Evolutionary conservation across 2,329 filamentous ascomycete genomes (phyloP), one percentile per base, ranked within the genome.

Genomic region (Calonectria pteridis): DNA sequence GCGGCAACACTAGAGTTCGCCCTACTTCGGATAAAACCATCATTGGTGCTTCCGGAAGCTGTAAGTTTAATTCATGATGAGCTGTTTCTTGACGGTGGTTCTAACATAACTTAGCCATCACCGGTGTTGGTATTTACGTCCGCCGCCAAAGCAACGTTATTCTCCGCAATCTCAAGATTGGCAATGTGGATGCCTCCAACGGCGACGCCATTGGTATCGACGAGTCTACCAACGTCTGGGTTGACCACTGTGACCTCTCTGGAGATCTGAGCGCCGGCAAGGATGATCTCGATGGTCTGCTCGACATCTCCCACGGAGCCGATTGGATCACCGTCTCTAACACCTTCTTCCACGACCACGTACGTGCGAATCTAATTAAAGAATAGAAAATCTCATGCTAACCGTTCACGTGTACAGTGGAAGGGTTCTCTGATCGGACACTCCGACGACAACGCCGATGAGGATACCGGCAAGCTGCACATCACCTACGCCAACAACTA

Each of bases 401-500:
- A 70, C n/a, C 0, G 6, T 50, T 11, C 4, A n/a, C 16, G 20
- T 35, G 9, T 5, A 16, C 0, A 79, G 77, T 92, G 86, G 85
- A 93, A 93, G 83, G 88, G 84, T 20, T 91, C 89, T 0, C 86
- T 93, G 35, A 85, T 92, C 73, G 90, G 89, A 5, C 90, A 92
- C 86, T 89, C 87, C 6, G 89, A 92, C 84, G 86, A 67, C 84
- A 92, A 92, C 83, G 84, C 76, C 33, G 84, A 79, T 31, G 86
- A 92, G 77, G 92, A 94, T 83, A 89, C 80, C 2, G 92, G 91
- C 77, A 88, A 92, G 81, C 86, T 94, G 37, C 89, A 86, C 79
- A 85, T 94, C 69, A 94, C 92, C 63, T 93, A 92, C 81, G 87
- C 88, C 84, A 90, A 93, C 86, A 94, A 94, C 88, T 87, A 90